phyloP scores from a whole-genome alignment of 2,329 filamentous ascomycete species.

The Cercospora janseana region DNA sequence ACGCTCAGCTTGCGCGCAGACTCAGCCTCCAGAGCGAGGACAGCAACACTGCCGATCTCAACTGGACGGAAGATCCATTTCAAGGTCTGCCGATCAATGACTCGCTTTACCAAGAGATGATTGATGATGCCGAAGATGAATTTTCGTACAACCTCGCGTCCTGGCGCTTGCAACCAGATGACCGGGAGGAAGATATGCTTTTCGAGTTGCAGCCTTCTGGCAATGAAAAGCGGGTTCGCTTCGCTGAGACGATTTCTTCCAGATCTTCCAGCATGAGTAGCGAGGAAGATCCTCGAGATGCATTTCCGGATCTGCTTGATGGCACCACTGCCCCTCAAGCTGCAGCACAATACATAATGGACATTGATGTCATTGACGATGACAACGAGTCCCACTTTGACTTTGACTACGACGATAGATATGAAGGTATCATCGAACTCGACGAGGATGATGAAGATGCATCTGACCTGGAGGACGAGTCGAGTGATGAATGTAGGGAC shows the following conservation, averaged over 20 bases:
- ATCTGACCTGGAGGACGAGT: constrained; percentile 33
- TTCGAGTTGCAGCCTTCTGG: constrained; percentile 27
- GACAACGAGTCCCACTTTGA: constrained; percentile 36
- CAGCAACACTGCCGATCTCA: constrained; percentile 23
- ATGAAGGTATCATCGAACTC: constrained; percentile 31
- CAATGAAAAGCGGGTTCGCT: constrained; percentile 38
- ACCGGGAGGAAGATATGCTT: constrained; percentile 18
- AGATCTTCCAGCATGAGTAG: constrained; percentile 36
- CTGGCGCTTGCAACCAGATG: constrained; percentile 28
- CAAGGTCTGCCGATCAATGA: constrained; percentile 28
- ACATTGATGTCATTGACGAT: constrained; percentile 31
- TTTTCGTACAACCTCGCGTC: constrained; percentile 25
- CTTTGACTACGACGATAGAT: constrained; percentile 39
- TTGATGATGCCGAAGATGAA: constrained; percentile 31
- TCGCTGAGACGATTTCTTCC: constrained; percentile 35
- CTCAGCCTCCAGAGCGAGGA: constrained; percentile 29
- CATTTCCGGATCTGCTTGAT: constrained; percentile 40
- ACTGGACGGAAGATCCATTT: constrained; percentile 36
- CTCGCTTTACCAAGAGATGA: constrained; percentile 30
- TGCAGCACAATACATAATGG: constrained; percentile 22
- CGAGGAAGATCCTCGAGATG: constrained; percentile 34
- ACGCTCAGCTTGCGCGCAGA: constrained; percentile 26
- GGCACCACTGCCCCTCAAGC: constrained; percentile 25
- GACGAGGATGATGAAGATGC: constrained; percentile 32
- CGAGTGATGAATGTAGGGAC: constrained; percentile 37